Evolutionary conservation across 371 early-diverging fungal genomes (phyloP), one percentile per base, ranked within the genome.

Genomic region (Mortierella sp.): DNA sequence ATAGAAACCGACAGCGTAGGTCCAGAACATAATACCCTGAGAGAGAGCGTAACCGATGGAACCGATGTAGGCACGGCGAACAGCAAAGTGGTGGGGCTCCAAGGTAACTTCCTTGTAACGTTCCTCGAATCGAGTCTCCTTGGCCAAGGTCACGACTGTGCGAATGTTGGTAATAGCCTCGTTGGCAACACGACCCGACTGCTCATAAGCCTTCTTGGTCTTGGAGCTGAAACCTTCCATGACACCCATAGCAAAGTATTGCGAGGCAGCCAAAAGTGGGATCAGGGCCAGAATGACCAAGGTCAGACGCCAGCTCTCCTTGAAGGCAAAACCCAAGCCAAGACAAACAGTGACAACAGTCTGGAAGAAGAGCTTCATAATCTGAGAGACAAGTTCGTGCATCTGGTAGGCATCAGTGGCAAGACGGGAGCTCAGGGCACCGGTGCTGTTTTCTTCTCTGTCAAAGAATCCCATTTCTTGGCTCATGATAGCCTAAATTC

Each of bases 381-480:
- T 21, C 53, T 53, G 53, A 3, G 53, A 53, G 21, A 53, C 59
- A 26, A 58, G 29, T n/a, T 44, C 46, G 21, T 19, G 45, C 26
- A 60, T 60, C 26, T 47, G 45, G 9, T 46, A 19, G 26, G 96
- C 93, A 77, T 96, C 96, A 58, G 90, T 87, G 12, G 95, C 89
- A 50, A 97, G 87, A 29, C 90, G 84, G n/a, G 95, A 83, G 4
- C 93, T 91, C 50, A 97, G 81, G 7, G 89, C 90, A 67, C 97
- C 97, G 21, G 92, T 89, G 45, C 85, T 87, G 80, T 97, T 88
- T 30, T 86, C 86, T 30, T 90, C 90, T 43, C 89, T 84, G 80
- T 97, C 97, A 81, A 92, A 97, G 74, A 85, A 97, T 9, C 84
- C 91, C 56, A 95, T 88, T 72, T 96, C 95, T 85, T 96, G 97